A percentile compares a stretch with the other conserved stretches of the same genome.
Evolutionary conservation across 345 rosid species (phyloP).

Genomic region (Citropsis articulata): DNA sequence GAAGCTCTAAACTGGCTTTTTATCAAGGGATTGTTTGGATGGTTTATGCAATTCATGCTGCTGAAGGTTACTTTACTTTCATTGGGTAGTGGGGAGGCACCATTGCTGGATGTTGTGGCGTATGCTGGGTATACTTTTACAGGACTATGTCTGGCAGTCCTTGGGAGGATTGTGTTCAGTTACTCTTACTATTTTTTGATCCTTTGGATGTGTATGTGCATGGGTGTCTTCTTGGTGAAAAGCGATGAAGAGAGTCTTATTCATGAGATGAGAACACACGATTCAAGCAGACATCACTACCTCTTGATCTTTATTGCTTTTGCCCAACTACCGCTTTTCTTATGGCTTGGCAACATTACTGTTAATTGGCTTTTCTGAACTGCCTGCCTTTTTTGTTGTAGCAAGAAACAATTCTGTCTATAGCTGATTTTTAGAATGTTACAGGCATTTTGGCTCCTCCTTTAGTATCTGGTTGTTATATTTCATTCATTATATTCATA

Average conservation of each 20-base stretch:
- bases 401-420: slow-evolving; percentile 25
- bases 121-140: slow-evolving; percentile 87
- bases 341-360: slow-evolving; percentile 91
- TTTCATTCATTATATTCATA: slow-evolving; percentile 3
- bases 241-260: slow-evolving; percentile 94
- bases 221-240: slow-evolving; percentile 88
- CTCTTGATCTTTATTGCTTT: slow-evolving; percentile 81
- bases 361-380: slow-evolving; percentile 79
- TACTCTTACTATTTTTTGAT: slow-evolving; percentile 75
- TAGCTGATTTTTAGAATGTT: slow-evolving; percentile 1
- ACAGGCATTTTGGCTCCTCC: slow-evolving; percentile 2
- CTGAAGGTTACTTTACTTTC: slow-evolving; percentile 79
- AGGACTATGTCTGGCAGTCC: slow-evolving; percentile 67
- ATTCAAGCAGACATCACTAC: slow-evolving; percentile 89
- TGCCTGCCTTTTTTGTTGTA: slow-evolving; percentile 13
- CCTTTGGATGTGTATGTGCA: slow-evolving; percentile 83
- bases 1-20: slow-evolving; percentile 91
- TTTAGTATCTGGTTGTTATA: not conserved
- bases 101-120: slow-evolving; percentile 81
- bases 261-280: slow-evolving; percentile 86
- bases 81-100: slow-evolving; percentile 89
- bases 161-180: slow-evolving; percentile 66
- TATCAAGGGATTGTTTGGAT: slow-evolving; percentile 84
- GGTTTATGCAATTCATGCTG: slow-evolving; percentile 80
- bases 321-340: slow-evolving; percentile 83